Evolutionary conservation across 106 monocot genomes (phyloP).

Genomic region (Agapanthus africanus): DNA sequence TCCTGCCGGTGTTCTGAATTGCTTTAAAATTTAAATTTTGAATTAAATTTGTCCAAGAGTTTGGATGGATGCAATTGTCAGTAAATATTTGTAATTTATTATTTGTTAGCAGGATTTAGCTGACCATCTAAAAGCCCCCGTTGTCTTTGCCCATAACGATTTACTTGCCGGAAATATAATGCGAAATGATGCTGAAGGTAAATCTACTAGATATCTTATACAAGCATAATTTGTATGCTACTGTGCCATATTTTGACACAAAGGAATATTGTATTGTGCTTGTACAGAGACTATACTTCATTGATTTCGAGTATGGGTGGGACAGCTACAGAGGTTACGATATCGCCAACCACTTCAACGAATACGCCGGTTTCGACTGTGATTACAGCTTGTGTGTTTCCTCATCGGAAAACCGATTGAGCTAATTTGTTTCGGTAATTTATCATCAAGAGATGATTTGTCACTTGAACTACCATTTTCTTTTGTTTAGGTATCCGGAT

Average conservation of each 20-base stretch:
- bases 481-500: no score
- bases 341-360: conserved; percentile 98
- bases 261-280: not conserved
- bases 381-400: conserved; percentile 42
- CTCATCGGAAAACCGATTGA: not conserved
- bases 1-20: not conserved
- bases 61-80: no score
- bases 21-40: not conserved
- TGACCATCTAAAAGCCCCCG: conserved; percentile 56
- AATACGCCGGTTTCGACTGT: conserved; percentile 88
- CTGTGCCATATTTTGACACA: not conserved
- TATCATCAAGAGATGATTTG: no score
- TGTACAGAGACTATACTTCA: conserved; percentile 80
- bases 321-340: conserved; percentile 98
- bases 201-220: not conserved
- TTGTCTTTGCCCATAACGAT: conserved; percentile 88
- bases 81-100: not conserved
- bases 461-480: no score
- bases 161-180: conserved; percentile 89
- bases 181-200: conserved; percentile 77
- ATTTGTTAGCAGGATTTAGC: conserved; percentile 47
- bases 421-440: not conserved
- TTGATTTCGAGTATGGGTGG: conserved; percentile 97
- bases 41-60: not conserved
- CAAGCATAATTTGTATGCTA: not conserved